Percentiles rank a stretch among this genome's conserved stretches.
These are phyloP conservation scores for Lichtheimia hyalospora DNA, from an alignment of 371 early-diverging fungal genomes.

Conservation along the genomic window DNA sequence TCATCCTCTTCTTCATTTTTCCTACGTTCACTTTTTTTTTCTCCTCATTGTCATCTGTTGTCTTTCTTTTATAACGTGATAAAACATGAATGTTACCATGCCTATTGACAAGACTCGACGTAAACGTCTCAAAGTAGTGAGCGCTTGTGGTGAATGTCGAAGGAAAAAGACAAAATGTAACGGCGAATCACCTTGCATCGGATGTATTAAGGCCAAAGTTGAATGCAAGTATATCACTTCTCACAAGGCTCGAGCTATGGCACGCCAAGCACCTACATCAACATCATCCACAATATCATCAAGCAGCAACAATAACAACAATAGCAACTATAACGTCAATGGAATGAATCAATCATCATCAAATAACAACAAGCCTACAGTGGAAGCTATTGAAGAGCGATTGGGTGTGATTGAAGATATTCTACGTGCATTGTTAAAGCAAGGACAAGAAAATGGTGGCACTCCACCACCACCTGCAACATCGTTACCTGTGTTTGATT, in stretches of 20 bases:
- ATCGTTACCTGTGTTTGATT: constrained; percentile 14
- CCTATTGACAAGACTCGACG: constrained; percentile 37
- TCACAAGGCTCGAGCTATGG: constrained; percentile 18
- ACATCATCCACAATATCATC: constrained; percentile 5
- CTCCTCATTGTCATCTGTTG: not conserved
- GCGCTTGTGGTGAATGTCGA: constrained; percentile 56
- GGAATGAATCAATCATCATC: not conserved
- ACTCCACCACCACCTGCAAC: not conserved
- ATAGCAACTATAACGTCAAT: not conserved
- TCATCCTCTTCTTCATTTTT: constrained; percentile 8
- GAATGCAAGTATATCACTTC: constrained; percentile 39
- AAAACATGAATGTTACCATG: constrained; percentile 9
- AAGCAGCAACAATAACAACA: constrained; percentile 4
- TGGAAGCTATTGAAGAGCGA: constrained; percentile 42
- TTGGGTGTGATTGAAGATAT: constrained; percentile 43
- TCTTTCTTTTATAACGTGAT: not conserved
- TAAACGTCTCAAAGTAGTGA: constrained; percentile 40
- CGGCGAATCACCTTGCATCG: constrained; percentile 34
- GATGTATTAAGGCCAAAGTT: constrained; percentile 39
- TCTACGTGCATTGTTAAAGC: constrained; percentile 29
- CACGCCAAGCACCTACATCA: not conserved
- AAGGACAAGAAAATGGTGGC: not conserved
- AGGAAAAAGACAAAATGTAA: constrained; percentile 63
- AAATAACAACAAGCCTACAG: constrained; percentile 1
- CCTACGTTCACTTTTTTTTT: constrained; percentile 2